Percentiles rank a stretch among this genome's conserved stretches.
These are phyloP conservation scores for Calonectria multiphialidica DNA, from an alignment of 2,329 filamentous ascomycete genomes.

Conservation along the genomic window DNA sequence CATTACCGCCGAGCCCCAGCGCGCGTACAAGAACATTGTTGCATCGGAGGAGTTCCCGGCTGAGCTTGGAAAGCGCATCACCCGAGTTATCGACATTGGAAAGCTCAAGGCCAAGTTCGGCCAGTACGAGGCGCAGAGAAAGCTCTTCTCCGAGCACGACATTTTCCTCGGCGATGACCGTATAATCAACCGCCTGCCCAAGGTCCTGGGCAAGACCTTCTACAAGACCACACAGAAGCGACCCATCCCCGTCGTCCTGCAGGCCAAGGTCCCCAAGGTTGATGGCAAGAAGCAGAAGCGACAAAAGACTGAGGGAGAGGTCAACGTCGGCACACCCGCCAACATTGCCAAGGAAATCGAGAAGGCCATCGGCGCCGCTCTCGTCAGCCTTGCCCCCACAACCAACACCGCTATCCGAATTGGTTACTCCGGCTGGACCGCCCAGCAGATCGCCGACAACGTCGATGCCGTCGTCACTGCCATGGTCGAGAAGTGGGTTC, in stretches of 20 bases:
- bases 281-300: slow-evolving; percentile 70
- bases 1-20: slow-evolving; percentile 85
- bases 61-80: slow-evolving; percentile 75
- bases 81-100: slow-evolving; percentile 81
- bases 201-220: slow-evolving; percentile 89
- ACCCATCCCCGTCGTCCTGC: slow-evolving; percentile 84
- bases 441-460: slow-evolving; percentile 85
- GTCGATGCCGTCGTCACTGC: slow-evolving; percentile 77
- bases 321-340: slow-evolving; percentile 66
- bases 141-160: slow-evolving; percentile 88
- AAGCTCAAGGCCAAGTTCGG: slow-evolving; percentile 88
- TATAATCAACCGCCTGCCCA: slow-evolving; percentile 80
- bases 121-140: slow-evolving; percentile 87
- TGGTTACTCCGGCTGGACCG: slow-evolving; percentile 79
- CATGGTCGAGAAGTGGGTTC: slow-evolving; percentile 83
- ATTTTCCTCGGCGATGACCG: slow-evolving; percentile 94
- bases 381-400: slow-evolving; percentile 83
- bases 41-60: slow-evolving; percentile 78
- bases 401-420: slow-evolving; percentile 86
- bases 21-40: slow-evolving; percentile 90
- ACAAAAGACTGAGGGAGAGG: slow-evolving; percentile 56
- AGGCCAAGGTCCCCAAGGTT: slow-evolving; percentile 70
- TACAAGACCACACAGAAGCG: slow-evolving; percentile 87
- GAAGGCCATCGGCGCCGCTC: slow-evolving; percentile 79
- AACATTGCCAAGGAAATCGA: slow-evolving; percentile 86